Percentiles rank a stretch among this genome's conserved stretches.
phyloP scores from a whole-genome alignment of 1,284 basidiomycete species.

The Cryptococcus sp. region DNA sequence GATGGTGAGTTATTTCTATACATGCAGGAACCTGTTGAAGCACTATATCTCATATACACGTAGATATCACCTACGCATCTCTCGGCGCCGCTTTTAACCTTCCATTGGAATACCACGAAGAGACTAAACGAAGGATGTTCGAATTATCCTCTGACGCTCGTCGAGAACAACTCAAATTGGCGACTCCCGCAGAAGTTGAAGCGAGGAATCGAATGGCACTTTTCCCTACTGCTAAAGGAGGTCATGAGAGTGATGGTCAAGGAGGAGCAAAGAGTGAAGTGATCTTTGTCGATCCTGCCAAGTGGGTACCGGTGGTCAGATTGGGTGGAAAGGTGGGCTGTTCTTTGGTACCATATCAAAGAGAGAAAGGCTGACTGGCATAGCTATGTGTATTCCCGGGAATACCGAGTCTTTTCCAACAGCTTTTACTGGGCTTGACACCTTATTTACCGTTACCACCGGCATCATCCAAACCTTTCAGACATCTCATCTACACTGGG shows the following conservation, averaged over 20 bases:
- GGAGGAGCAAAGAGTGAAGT: conserved; percentile 59
- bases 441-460: conserved; percentile 73
- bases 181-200: conserved; percentile 64
- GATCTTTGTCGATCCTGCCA: conserved; percentile 64
- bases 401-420: conserved; percentile 79
- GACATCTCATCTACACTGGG: conserved; percentile 74
- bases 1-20: conserved; percentile 56
- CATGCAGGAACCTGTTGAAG: neutral
- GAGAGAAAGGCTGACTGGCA: no score
- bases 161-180: conserved; percentile 55
- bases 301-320: conserved; percentile 86
- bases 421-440: conserved; percentile 66
- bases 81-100: conserved; percentile 81
- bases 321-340: conserved; percentile 60
- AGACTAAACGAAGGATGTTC: conserved; percentile 74
- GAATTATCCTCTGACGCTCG: conserved; percentile 56
- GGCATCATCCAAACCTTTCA: conserved; percentile 60
- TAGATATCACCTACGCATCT: conserved; percentile 81
- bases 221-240: conserved; percentile 56
- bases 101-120: conserved; percentile 67
- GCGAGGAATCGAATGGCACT: conserved; percentile 78
- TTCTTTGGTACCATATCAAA: no score
- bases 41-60: neutral
- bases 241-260: conserved; percentile 24
- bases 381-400: conserved; percentile 80